Percentiles rank a stretch among this genome's conserved stretches.
Conservation (phyloP, 805 yeast species). For the Ogataea pini region DNA sequence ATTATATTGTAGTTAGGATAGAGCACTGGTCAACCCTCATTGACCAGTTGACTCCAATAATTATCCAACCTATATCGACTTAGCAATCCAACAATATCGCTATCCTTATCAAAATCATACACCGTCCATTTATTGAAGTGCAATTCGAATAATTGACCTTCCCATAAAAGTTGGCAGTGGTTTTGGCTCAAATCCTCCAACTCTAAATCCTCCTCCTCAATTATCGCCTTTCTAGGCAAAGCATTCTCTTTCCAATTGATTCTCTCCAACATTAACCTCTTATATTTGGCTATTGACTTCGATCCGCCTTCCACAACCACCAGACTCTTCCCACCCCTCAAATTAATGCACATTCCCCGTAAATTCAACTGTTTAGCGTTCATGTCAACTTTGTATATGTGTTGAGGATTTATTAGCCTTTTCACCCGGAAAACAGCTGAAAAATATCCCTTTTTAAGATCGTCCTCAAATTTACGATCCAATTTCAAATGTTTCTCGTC, state of each 20-base stretch:
- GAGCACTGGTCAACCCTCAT: constrained; percentile 1
- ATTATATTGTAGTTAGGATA: too few relatives aligned
- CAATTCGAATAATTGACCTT: constrained; percentile 57
- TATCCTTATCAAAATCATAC: constrained; percentile 51
- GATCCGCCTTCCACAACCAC: constrained; percentile 77
- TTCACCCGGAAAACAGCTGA: constrained; percentile 61
- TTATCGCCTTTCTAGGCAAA: constrained; percentile 29
- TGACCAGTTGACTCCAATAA: constrained; percentile 53
- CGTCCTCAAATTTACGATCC: constrained; percentile 45
- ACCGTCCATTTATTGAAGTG: constrained; percentile 72
- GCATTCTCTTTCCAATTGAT: constrained; percentile 69
- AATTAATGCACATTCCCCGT: constrained; percentile 59
- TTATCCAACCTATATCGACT: constrained; percentile 54
- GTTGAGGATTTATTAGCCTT: constrained; percentile 60
- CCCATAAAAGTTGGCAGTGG: constrained; percentile 61
- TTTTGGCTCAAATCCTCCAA: constrained; percentile 45
- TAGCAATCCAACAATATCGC: constrained; percentile 51
- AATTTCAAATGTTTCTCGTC: constrained; percentile 58
- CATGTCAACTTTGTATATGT: constrained; percentile 70
- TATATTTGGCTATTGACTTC: constrained; percentile 60
- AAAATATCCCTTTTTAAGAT: constrained; percentile 50
- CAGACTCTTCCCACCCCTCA: constrained; percentile 49
- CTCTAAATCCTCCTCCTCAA: constrained; percentile 10
- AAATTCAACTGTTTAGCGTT: constrained; percentile 75
- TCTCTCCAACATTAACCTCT: constrained; percentile 57